Evolutionary conservation across 805 yeast genomes (phyloP), one percentile per base, ranked within the genome.

Genomic region (Pichia exigua): DNA sequence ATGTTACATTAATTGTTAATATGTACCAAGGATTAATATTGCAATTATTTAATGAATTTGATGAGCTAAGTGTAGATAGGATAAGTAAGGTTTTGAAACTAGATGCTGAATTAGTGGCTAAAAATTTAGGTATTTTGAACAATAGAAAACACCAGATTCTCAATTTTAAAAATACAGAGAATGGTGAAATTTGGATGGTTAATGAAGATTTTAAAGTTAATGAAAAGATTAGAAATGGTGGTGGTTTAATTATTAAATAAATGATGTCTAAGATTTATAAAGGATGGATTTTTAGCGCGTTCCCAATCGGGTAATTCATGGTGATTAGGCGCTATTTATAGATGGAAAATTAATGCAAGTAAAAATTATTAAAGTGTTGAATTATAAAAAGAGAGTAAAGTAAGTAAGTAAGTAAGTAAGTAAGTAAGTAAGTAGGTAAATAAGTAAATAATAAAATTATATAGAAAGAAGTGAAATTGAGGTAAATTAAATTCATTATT

Each of bases 1-100:
- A 15, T n/a, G 20, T 35, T 17, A 35, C 11, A 11, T 49, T 4
- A 24, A 9, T 12, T 45, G 52, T 35, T 5, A 49, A 49, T 41
- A 40, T 49, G 45, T 49, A 49, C 27, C 49, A 49, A 7, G 48
- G 52, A 3, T 13, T 49, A 21, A 49, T 49, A 15, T 45, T 49
- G 20, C 11, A 15, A 17, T 20, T 49, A 24, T 49, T 49, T 30
- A 20, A 49, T 24, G 42, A 45, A 21, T 21, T 10, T 13, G 28
- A 42, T n/a, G 42, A 26, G 22, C 12, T 49, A 13, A 20, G 15
- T 4, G 32, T 17, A 1, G 41, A 41, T 7, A 35, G n/a, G 11
- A 30, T 49, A 30, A 26, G 18, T 15, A 12, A 28, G 5, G 17
- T 40, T n/a, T 42, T 49, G 10, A 30, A 42, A 9, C 3, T 18